Evolutionary conservation across 2,329 filamentous ascomycete species (phyloP).

Genomic region (Ceratocystis ficicola): DNA sequence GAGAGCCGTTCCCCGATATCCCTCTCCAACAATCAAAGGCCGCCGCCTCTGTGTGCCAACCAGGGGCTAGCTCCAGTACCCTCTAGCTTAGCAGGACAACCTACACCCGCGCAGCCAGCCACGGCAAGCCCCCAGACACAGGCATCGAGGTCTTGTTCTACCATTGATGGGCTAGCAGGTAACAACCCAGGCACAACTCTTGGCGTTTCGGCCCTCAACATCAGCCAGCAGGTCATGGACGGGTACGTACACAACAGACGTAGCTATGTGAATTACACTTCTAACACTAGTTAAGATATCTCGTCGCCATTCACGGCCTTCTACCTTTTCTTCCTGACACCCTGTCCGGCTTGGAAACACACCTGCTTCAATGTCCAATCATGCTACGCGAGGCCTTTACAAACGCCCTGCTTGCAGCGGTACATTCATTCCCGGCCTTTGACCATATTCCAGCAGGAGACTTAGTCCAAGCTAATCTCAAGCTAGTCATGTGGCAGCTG

Average conservation of each 20-base stretch:
- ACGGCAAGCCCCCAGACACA: neutral
- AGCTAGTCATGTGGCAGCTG: conserved; percentile 43
- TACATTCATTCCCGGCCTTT: conserved; percentile 27
- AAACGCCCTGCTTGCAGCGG: conserved; percentile 48
- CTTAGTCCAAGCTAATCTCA: conserved; percentile 19
- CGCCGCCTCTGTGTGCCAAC: neutral
- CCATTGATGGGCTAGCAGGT: neutral
- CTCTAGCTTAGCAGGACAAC: neutral
- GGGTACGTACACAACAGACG: conserved; percentile 37
- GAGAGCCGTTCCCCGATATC: neutral
- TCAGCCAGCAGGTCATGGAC: conserved; percentile 9
- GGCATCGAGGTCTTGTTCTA: neutral
- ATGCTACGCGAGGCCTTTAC: conserved; percentile 51
- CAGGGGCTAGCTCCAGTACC: neutral
- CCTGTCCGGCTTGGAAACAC: conserved; percentile 42
- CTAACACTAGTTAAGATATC: conserved; percentile 23
- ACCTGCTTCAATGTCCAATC: conserved; percentile 44
- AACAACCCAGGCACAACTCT: neutral
- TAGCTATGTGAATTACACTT: too few relatives aligned
- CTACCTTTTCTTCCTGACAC: conserved; percentile 53
- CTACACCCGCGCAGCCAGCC: neutral
- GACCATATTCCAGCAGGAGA: neutral
- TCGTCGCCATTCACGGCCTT: conserved; percentile 51
- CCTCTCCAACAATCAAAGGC: neutral
- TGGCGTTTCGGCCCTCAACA: neutral